Evolutionary conservation across 768 basidiomycete species (phyloP), one percentile per base, ranked within the genome.

Genomic region (Boletus sp.): DNA sequence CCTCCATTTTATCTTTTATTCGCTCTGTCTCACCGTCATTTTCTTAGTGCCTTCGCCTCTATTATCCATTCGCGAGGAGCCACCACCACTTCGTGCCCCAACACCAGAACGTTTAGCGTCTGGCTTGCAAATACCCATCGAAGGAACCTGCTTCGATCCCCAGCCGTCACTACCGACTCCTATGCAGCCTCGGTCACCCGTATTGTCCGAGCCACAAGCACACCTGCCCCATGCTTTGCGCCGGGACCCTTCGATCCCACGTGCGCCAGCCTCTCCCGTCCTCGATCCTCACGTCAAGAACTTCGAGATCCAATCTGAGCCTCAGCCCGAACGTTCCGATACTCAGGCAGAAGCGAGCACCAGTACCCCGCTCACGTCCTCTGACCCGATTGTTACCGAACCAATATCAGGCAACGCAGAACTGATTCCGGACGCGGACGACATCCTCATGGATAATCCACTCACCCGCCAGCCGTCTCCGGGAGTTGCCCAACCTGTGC

Each of bases 11-110:
- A 8, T 39, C 7, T 10, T 37, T 50, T 29, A 17, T 60, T 20
- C 37, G 17, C 47, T 12, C 20, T 24, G 33, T 58, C 63, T 70
- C 50, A 62, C 24, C 32, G 0, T 17, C 18, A 41, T 32, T 47
- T 32, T 44, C 28, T n/a, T 8, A 67, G 60, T 52, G 11, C 30
- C n/a, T 24, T 14, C 47, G 7, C 9, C 53, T 45, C 52, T 48
- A 32, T 32, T 35, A 10, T 40, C 47, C 51, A 7, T 51, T 46
- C 5, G 9, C 54, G 42, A 50, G 33, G 47, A 55, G 29, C 20
- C 14, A 4, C 30, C 44, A 9, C 44, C 50, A 36, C 32, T 7
- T 47, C 47, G 29, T 50, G 20, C 36, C 29, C 37, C 44, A n/a
- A 33, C 55, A n/a, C 24, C 40, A 20, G 52, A 45, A 14, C 45